Evolutionary conservation across 2,329 filamentous ascomycete species (phyloP).

Genomic region (Colletotrichum lentis): DNA sequence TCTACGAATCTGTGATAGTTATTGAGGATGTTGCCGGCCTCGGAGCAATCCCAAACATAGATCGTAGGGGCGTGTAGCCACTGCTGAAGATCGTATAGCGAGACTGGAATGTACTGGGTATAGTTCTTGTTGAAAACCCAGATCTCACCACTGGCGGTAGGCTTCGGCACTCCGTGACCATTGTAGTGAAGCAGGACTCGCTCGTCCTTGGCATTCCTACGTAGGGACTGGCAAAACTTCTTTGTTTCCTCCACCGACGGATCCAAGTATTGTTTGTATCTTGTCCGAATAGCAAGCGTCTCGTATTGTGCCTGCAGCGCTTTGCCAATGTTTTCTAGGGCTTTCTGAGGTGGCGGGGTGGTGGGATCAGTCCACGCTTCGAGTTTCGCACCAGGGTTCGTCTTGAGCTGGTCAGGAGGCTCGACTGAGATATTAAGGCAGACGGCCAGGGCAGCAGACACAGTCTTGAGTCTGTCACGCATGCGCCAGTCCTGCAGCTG

Average conservation of each 20-base stretch:
- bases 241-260: slow-evolving; percentile 97
- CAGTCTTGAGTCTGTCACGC: slow-evolving; percentile 94
- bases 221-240: slow-evolving; percentile 90
- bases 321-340: slow-evolving; percentile 94
- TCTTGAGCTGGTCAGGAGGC: slow-evolving; percentile 95
- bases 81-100: slow-evolving; percentile 90
- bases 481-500: slow-evolving; percentile 94
- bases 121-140: slow-evolving; percentile 99
- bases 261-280: slow-evolving; percentile 96
- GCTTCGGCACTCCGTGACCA: slow-evolving; percentile 94
- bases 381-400: slow-evolving; percentile 88
- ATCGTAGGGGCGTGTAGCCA: slow-evolving; percentile 96
- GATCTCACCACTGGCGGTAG: slow-evolving; percentile 93
- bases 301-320: slow-evolving; percentile 96
- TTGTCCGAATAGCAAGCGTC: slow-evolving; percentile 90
- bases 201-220: slow-evolving; percentile 94
- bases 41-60: slow-evolving; percentile 97
- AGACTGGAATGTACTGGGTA: slow-evolving; percentile 97
- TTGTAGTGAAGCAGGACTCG: slow-evolving; percentile 98
- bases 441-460: slow-evolving; percentile 91
- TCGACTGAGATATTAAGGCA: slow-evolving; percentile 98
- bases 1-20: slow-evolving; percentile 96
- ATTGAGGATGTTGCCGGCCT: slow-evolving; percentile 91
- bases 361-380: slow-evolving; percentile 98
- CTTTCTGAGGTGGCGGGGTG: slow-evolving; percentile 79